A percentile compares a stretch with the other conserved stretches of the same genome.
Conservation (phyloP, 225 moss, liverwort and hornwort genomes). For the Bryoerythrophyllum caledonicum region DNA sequence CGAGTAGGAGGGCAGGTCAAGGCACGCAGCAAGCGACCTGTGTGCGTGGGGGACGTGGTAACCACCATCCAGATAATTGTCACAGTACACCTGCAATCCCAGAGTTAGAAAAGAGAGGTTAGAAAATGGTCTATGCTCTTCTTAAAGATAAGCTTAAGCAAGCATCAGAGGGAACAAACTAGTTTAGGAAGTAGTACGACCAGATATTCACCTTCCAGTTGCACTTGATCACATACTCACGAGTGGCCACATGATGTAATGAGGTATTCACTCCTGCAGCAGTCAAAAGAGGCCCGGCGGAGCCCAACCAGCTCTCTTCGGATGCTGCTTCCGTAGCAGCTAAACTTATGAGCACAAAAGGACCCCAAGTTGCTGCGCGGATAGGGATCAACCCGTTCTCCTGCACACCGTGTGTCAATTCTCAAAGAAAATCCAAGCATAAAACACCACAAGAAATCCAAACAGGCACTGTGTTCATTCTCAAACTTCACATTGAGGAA, state of each 20-base stretch:
- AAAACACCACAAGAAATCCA: no score
- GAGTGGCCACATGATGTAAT: slow-evolving; percentile 65
- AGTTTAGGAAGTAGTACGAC: no score
- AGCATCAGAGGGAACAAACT: no score
- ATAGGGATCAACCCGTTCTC: slow-evolving; percentile 77
- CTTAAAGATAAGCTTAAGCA: no score
- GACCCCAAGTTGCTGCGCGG: slow-evolving; percentile 78
- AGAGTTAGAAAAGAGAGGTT: no score
- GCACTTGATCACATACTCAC: slow-evolving; percentile 76
- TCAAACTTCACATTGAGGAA: no score
- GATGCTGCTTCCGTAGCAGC: slow-evolving; percentile 31
- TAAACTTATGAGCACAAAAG: slow-evolving; percentile 74
- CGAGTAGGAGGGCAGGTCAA: slow-evolving; percentile 74
- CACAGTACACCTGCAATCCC: slow-evolving; percentile 76
- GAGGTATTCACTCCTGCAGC: slow-evolving; percentile 61
- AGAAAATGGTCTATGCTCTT: no score
- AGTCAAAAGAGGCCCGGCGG: slow-evolving; percentile 56
- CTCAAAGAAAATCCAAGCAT: not conserved
- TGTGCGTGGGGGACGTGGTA: slow-evolving; percentile 94
- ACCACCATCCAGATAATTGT: slow-evolving; percentile 95
- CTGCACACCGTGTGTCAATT: slow-evolving; percentile 30
- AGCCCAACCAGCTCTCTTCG: slow-evolving; percentile 70
- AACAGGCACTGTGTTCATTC: no score
- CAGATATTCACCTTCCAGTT: slow-evolving; percentile 81
- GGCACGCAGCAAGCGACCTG: slow-evolving; percentile 67